phyloP scores from a whole-genome alignment of 192 early-diverging fungal genomes.

The Thamnidium elegans region DNA sequence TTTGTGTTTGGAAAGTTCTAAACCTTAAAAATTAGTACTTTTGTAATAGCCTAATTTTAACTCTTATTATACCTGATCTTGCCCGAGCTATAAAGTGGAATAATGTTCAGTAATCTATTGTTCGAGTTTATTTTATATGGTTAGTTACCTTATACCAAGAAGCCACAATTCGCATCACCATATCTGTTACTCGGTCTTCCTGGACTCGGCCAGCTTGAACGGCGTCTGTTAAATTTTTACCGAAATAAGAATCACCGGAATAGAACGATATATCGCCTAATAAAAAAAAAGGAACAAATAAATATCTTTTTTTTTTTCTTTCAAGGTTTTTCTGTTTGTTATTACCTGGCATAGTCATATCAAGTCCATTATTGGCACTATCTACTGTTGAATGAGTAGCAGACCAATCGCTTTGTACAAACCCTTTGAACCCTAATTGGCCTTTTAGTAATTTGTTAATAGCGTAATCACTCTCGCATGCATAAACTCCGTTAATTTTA shows the following conservation, averaged over 20 bases:
- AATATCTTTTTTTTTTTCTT: background rate
- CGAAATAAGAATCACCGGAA: conserved; percentile 28
- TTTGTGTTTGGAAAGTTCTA: conserved; percentile 21
- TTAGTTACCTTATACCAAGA: conserved; percentile 36
- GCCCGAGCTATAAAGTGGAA: background rate
- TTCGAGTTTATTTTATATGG: background rate
- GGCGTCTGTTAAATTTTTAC: conserved; percentile 20
- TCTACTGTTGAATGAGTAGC: conserved; percentile 40
- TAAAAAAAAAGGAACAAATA: background rate
- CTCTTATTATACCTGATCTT: conserved; percentile 5
- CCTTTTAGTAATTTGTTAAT: conserved; percentile 49
- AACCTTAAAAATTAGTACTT: background rate
- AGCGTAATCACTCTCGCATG: conserved; percentile 52
- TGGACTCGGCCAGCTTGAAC: conserved; percentile 13
- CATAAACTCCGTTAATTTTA: conserved; percentile 49
- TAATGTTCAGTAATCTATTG: background rate
- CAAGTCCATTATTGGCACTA: conserved; percentile 40
- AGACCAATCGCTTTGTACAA: conserved; percentile 59
- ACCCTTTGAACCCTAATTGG: conserved; percentile 58
- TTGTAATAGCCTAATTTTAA: background rate
- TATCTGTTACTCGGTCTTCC: conserved; percentile 18
- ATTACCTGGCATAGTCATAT: conserved; percentile 41
- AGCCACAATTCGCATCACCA: conserved; percentile 28
- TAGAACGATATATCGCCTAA: conserved; percentile 29
- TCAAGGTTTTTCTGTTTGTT: background rate